Evolutionary conservation across 1,284 basidiomycete genomes (phyloP).

Genomic region (Mycosarcoma maydis): DNA sequence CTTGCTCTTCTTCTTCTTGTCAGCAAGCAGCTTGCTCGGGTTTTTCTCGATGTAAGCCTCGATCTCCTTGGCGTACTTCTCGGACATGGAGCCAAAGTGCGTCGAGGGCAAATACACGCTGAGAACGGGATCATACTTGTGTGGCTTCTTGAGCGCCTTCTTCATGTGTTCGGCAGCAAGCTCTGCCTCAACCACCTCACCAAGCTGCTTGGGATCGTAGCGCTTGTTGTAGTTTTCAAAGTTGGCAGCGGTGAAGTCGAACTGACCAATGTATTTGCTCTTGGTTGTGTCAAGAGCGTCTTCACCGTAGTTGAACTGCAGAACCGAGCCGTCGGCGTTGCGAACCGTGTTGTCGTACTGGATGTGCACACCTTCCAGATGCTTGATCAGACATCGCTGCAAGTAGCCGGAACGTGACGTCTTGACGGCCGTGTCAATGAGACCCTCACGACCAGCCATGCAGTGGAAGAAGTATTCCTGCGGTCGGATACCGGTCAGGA

Average conservation of each 20-base stretch:
- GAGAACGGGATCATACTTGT: conserved; percentile 82
- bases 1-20: conserved; percentile 70
- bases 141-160: conserved; percentile 82
- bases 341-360: conserved; percentile 99
- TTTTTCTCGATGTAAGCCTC: conserved; percentile 84
- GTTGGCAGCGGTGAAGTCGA: conserved; percentile 93
- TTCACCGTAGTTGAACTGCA: conserved; percentile 97
- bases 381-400: conserved; percentile 97
- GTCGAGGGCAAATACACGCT: conserved; percentile 81
- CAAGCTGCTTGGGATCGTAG: conserved; percentile 74
- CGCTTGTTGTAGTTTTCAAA: conserved; percentile 80
- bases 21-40: conserved; percentile 77
- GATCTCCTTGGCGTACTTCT: conserved; percentile 85
- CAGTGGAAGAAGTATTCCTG: conserved; percentile 99
- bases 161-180: conserved; percentile 83
- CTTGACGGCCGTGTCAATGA: conserved; percentile 99
- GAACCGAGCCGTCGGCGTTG: conserved; percentile 89
- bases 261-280: conserved; percentile 74
- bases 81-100: conserved; percentile 89
- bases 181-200: conserved; percentile 75
- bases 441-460: conserved; percentile 98
- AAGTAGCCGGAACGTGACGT: conserved; percentile 98
- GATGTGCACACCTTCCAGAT: conserved; percentile 92
- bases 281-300: conserved; percentile 96
- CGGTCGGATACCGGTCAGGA: conserved; percentile 96